phyloP scores from a whole-genome alignment of 2,329 filamentous ascomycete species.

The Alternaria arbusti region DNA sequence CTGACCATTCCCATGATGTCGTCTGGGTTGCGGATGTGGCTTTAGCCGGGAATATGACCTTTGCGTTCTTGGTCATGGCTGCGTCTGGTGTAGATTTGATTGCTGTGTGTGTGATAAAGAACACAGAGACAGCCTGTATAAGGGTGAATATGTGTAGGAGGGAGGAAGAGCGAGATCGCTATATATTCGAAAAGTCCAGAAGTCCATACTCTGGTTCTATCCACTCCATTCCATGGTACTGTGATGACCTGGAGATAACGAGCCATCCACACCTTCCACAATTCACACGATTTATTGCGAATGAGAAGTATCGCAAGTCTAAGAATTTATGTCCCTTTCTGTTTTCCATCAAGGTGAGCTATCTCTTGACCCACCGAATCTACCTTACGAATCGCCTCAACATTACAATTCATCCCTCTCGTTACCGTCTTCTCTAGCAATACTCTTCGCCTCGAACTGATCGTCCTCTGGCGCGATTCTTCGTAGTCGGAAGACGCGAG shows the following conservation, averaged over 20 bases:
- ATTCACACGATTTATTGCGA: not conserved
- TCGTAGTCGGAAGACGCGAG: slow-evolving; percentile 25
- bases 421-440: slow-evolving; percentile 14
- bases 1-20: not conserved
- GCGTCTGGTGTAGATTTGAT: not conserved
- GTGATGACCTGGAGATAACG: not conserved
- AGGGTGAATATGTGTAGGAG: not conserved
- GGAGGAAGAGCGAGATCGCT: not conserved
- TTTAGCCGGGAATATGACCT: not conserved
- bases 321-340: not conserved
- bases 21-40: not conserved
- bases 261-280: not conserved
- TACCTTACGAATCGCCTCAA: not conserved
- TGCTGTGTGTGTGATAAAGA: not conserved
- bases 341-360: not conserved
- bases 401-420: slow-evolving; percentile 25
- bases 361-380: not conserved
- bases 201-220: not conserved
- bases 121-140: not conserved
- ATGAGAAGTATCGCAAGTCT: not conserved
- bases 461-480: slow-evolving; percentile 27
- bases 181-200: not conserved
- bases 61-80: not conserved
- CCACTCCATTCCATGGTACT: not conserved
- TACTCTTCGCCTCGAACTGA: slow-evolving; percentile 30